Conservation (phyloP, 768 basidiomycete genomes). For the Tricholoma terreum region DNA sequence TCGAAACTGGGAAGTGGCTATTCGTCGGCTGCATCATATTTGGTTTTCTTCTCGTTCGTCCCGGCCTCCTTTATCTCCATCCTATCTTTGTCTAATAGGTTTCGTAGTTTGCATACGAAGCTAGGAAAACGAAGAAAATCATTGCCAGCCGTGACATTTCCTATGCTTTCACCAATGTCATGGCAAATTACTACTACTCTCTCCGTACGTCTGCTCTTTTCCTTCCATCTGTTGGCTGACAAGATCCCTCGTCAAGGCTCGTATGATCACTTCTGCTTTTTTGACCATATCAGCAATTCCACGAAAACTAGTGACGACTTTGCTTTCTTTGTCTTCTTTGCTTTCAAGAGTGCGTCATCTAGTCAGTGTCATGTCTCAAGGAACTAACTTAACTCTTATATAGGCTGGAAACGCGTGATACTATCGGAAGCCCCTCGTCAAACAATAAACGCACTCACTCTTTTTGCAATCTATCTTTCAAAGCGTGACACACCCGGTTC, state of each 20-base stretch:
- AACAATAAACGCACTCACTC: slow-evolving; percentile 94
- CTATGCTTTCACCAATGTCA: slow-evolving; percentile 96
- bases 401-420: slow-evolving; percentile 85
- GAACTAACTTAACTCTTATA: not conserved
- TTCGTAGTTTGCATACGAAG: slow-evolving; percentile 82
- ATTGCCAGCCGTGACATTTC: slow-evolving; percentile 95
- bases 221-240: slow-evolving; percentile 7
- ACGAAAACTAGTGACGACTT: slow-evolving; percentile 97
- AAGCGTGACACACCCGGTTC: slow-evolving; percentile 38
- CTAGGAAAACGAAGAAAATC: slow-evolving; percentile 89
- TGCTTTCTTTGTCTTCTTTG: slow-evolving; percentile 99
- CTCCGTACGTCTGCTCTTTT: slow-evolving; percentile 59
- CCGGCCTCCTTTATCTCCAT: not conserved
- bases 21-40: slow-evolving; percentile 98
- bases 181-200: slow-evolving; percentile 96
- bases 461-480: slow-evolving; percentile 78
- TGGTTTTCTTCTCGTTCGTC: slow-evolving; percentile 87
- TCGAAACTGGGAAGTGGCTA: slow-evolving; percentile 89
- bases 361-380: not conserved
- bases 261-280: slow-evolving; percentile 98
- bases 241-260: slow-evolving; percentile 51
- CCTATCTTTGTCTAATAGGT: not conserved
- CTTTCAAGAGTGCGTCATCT: slow-evolving; percentile 82
- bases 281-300: slow-evolving; percentile 92
- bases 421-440: slow-evolving; percentile 97